phyloP scores from a whole-genome alignment of 805 yeast genomes.

The Schwanniomyces sp. region DNA sequence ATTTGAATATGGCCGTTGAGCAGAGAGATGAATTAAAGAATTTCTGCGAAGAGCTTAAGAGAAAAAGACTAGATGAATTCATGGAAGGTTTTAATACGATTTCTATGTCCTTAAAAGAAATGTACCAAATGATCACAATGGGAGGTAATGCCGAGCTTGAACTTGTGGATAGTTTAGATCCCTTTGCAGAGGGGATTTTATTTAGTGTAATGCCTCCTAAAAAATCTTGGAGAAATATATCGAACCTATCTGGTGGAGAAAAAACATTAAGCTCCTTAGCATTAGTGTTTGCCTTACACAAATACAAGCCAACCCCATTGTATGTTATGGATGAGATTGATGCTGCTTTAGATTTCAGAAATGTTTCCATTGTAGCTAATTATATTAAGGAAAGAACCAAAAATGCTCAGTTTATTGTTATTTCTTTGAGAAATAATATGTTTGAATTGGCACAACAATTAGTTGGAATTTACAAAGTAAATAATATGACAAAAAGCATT shows the following conservation, averaged over 20 bases:
- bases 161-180: constrained; percentile 91
- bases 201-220: constrained; percentile 99
- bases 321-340: constrained; percentile 99
- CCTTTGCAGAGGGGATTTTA: constrained; percentile 95
- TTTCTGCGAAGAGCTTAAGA: constrained; percentile 66
- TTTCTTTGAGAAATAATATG: constrained; percentile 95
- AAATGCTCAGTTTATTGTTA: constrained; percentile 95
- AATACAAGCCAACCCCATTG: constrained; percentile 93
- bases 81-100: constrained; percentile 90
- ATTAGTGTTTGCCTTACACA: constrained; percentile 91
- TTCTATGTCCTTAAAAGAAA: constrained; percentile 85
- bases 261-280: constrained; percentile 94
- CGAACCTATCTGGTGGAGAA: constrained; percentile 96
- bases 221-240: constrained; percentile 94
- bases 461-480: constrained; percentile 92
- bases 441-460: constrained; percentile 92
- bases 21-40: constrained; percentile 64
- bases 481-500: constrained; percentile 86
- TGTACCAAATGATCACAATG: constrained; percentile 98
- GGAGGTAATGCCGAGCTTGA: constrained; percentile 99
- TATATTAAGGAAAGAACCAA: constrained; percentile 94
- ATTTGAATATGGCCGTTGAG: constrained; percentile 65
- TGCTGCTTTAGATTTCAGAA: constrained; percentile 96
- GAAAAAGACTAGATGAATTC: constrained; percentile 79
- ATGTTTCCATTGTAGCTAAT: constrained; percentile 96